Evolutionary conservation across 2,329 filamentous ascomycete genomes (phyloP), one percentile per base, ranked within the genome.

Genomic region (Epichloe gansuensis): DNA sequence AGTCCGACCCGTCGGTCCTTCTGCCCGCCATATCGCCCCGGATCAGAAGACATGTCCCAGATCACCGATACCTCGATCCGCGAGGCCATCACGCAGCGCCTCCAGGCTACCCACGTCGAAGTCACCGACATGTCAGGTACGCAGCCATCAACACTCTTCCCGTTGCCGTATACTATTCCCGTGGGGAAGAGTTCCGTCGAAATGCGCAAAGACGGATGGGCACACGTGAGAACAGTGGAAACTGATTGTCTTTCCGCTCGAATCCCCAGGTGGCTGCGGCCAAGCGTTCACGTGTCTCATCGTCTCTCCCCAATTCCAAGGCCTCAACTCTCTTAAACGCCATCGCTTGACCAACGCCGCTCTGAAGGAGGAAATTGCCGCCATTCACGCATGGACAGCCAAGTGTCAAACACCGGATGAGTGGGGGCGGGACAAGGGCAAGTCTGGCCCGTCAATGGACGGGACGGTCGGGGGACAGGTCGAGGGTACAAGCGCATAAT

Each of bases 301-400:
- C 60, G 76, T 82, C 25, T 87, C 84, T 8, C 75, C 83, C 35
- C 73, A 81, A 53, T 90, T 89, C 67, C 74, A 77, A 52, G 82
- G 81, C 61, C 85, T 86, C 68, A 86, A 74, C 63, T 87, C 87
- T 50, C 81, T 96, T 54, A 89, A 89, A 65, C 80, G 91, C 53
- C 88, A 95, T 70, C 83, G 91, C 44, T 77, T 94, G 57, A 90
- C 95, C 61, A 95, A 96, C 70, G 78, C 78, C 15, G 82, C 83
- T 5, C 75, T 96, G 61, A 91, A 90, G 72, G 80, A 84, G 46
- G 90, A 96, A 72, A 95, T 96, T 66, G 87, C 88, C 15, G 81
- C 80, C 58, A 95, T 96, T 61, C 91, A 96, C 73, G 91, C 91
- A 41, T 96, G 91, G 91, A 94, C 88, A 52, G 88, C 90, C 31